Evolutionary conservation across 2,329 filamentous ascomycete species (phyloP).

Genomic region (Aspergillus piperis): DNA sequence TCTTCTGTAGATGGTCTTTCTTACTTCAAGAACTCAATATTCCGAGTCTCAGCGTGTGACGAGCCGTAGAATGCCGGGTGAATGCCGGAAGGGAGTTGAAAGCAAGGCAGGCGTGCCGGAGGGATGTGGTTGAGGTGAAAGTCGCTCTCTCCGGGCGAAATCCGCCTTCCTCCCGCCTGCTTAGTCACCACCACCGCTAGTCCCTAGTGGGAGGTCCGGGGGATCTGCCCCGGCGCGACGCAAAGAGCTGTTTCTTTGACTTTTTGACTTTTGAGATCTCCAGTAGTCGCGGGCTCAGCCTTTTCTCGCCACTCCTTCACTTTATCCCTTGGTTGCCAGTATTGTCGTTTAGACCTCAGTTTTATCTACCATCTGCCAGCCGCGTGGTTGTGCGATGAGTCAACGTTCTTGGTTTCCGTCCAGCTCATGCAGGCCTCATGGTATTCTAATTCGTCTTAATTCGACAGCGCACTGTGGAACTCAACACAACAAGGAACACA

Average conservation of each 20-base stretch:
- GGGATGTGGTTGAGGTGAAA: slow-evolving; percentile 39
- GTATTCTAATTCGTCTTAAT: too few species aligned
- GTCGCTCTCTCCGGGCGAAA: slow-evolving; percentile 40
- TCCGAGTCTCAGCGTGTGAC: background rate
- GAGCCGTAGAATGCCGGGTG: background rate
- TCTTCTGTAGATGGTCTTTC: slow-evolving; percentile 5
- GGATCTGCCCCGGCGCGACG: background rate
- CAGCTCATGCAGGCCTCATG: too few species aligned
- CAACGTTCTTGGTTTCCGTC: too few species aligned
- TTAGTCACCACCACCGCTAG: slow-evolving; percentile 34
- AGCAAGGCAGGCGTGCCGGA: slow-evolving; percentile 22
- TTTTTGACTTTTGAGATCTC: background rate
- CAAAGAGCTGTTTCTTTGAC: background rate
- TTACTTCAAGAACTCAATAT: slow-evolving; percentile 3
- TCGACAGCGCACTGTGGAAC: too few species aligned
- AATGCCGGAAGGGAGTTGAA: background rate
- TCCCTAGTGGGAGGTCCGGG: slow-evolving; percentile 5
- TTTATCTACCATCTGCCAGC: too few species aligned
- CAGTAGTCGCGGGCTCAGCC: background rate
- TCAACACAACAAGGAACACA: too few species aligned
- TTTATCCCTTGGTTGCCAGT: too few species aligned
- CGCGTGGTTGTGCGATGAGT: too few species aligned
- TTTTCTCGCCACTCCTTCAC: too few species aligned
- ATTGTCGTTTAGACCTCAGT: too few species aligned
- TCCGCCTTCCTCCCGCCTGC: slow-evolving; percentile 32